Base-by-base conservation (phyloP, 2,329 filamentous ascomycete genomes). In the Monilinia polystroma region DNA sequence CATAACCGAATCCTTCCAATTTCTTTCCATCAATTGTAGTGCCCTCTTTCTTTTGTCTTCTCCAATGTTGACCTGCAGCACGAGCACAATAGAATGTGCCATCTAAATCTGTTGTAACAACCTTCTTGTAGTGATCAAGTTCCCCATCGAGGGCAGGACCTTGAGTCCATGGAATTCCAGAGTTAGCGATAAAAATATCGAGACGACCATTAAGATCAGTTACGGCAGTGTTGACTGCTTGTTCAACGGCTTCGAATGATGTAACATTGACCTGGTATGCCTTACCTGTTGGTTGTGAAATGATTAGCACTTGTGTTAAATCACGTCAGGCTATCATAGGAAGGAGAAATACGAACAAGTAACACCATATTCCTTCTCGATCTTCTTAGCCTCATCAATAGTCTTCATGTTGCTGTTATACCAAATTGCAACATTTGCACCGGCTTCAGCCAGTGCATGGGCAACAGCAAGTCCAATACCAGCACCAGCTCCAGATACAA, bases 141-240 rank as follows among this genome's bases (percentile, higher is more conserved):
- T 85, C 79, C 32, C 87, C 89, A 69, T 91, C 87, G 47, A 91
- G 81, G 75, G 90, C 86, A 11, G 87, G 76, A 0, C 89, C 88
- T 68, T 91, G 82, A 23, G 23, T 87, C 90, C 90, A 93, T 0
- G 87, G 83, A 64, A 93, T 87, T 63, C 90, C 90, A 18, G 88
- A 88, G 75, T 95, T 94, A 72, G 91, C 90, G 55, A 93, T 85
- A 73, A 94, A 92, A 71, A 92, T 82, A 73, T 93, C 91, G 11
- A 94, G 84, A 6, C 90, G 85, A 68, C 88, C 88, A 74, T 90
- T 87, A 79, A 93, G 90, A 20, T 93, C 77, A 68, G 82, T 78
- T 52, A 89, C 80, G 12, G 83, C 80, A 20, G 78, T 74, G 47
- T 83, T 78, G 14, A 87, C 83, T 5, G 81, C 79, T 1, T 67